phyloP scores from a whole-genome alignment of 148 eudicot species.

The Vaccinium macrocarpon region DNA sequence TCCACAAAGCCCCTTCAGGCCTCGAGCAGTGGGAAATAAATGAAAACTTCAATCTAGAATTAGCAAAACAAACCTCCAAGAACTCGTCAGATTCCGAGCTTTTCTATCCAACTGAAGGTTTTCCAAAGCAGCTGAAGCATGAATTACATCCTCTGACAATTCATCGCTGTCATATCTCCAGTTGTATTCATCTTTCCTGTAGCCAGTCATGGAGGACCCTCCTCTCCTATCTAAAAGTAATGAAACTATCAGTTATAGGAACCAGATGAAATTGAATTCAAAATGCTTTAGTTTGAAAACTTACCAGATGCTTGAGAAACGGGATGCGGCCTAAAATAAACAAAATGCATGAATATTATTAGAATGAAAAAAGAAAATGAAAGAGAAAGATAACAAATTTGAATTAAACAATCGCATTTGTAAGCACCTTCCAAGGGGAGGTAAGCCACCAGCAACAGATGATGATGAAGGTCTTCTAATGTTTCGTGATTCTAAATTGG shows the following conservation, averaged over 20 bases:
- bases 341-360: conserved; percentile 10
- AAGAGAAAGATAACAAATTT: conserved; percentile 6
- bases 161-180: conserved; percentile 84
- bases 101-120: conserved; percentile 95
- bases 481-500: conserved; percentile 59
- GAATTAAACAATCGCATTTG: neutral
- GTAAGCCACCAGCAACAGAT: conserved; percentile 81
- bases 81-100: conserved; percentile 77
- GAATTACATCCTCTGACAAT: conserved; percentile 65
- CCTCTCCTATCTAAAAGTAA: conserved; percentile 62
- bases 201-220: conserved; percentile 72
- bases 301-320: conserved; percentile 82
- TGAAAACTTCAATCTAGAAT: neutral
- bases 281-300: conserved; percentile 17
- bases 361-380: neutral
- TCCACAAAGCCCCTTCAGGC: neutral
- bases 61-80: conserved; percentile 69
- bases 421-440: conserved; percentile 79
- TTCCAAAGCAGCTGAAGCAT: conserved; percentile 82
- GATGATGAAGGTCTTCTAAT: conserved; percentile 72
- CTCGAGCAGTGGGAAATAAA: neutral
- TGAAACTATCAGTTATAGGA: conserved; percentile 11
- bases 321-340: conserved; percentile 59
- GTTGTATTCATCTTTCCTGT: conserved; percentile 82
- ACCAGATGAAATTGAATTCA: neutral